Percentiles rank a stretch among this genome's conserved stretches.
These are phyloP conservation scores for Sordariomycetes sp. DNA, from an alignment of 2,329 filamentous ascomycete species.

Conservation along the genomic window DNA sequence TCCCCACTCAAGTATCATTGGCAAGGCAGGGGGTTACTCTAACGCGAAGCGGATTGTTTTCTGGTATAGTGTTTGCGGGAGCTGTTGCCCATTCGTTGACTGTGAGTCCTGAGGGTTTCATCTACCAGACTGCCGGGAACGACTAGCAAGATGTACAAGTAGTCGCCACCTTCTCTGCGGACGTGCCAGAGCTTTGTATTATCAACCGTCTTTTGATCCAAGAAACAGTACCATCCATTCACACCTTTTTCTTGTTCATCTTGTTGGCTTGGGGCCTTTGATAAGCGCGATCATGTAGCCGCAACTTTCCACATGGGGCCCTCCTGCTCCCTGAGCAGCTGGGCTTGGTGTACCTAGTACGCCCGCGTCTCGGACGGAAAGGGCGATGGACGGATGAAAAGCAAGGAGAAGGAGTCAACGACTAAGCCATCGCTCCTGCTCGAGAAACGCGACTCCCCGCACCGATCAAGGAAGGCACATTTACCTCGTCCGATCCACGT, in stretches of 20 bases:
- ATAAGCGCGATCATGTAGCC: not conserved
- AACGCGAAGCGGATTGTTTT: not conserved
- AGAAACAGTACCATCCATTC: too few species aligned
- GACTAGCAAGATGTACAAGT: not conserved
- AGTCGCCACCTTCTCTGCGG: too few species aligned
- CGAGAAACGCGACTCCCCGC: not conserved
- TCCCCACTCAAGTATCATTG: not conserved
- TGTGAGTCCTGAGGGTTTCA: not conserved
- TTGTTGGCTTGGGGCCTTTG: too few species aligned
- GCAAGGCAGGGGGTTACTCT: not conserved
- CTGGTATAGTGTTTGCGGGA: not conserved
- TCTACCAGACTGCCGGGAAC: conserved; percentile 4
- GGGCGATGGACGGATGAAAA: not conserved
- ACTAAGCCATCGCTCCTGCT: not conserved
- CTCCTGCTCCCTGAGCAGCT: too few species aligned
- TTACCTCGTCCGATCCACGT: not conserved
- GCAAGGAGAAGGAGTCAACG: not conserved
- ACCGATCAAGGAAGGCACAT: not conserved
- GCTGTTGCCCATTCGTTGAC: not conserved
- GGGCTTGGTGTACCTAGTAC: not conserved
- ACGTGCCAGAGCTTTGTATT: too few species aligned
- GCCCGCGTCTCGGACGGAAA: not conserved
- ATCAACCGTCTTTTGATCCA: too few species aligned
- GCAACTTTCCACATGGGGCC: not conserved
- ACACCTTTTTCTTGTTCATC: too few species aligned